Percentiles rank a stretch among this genome's conserved stretches.
Conservation (phyloP, 805 yeast genomes). For the Hanseniaspora clermontiae region DNA sequence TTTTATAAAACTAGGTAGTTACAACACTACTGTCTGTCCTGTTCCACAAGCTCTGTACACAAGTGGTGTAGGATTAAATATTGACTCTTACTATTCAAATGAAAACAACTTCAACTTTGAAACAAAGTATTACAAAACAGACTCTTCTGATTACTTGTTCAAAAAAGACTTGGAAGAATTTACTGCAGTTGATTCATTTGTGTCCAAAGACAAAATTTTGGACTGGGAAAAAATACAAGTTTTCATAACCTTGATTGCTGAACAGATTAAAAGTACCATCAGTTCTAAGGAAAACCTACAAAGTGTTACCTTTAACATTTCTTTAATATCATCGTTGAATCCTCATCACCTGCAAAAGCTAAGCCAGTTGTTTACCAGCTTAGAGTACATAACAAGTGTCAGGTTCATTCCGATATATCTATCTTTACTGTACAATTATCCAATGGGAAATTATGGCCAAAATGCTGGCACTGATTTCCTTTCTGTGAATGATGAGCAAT, state of each 20-base stretch:
- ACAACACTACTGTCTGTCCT: slow-evolving; percentile 1
- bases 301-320: background rate
- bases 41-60: slow-evolving; percentile 5
- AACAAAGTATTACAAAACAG: background rate
- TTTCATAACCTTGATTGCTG: background rate
- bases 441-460: slow-evolving; percentile 12
- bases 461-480: background rate
- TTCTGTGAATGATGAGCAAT: background rate
- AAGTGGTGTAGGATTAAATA: slow-evolving; percentile 1
- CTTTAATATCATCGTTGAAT: background rate
- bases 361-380: background rate
- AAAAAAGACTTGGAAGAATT: background rate
- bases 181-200: background rate
- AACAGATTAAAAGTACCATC: background rate
- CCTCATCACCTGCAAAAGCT: background rate
- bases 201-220: slow-evolving; percentile 1
- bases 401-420: slow-evolving; percentile 8
- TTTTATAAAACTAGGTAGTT: slow-evolving; percentile 5
- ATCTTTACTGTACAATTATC: slow-evolving; percentile 7
- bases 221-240: background rate
- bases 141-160: background rate
- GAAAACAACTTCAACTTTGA: slow-evolving; percentile 2
- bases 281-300: background rate
- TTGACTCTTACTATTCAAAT: slow-evolving; percentile 10
- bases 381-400: background rate